Evolutionary conservation across 2,329 filamentous ascomycete genomes (phyloP), one percentile per base, ranked within the genome.

Genomic region (Clonostachys byssicola): DNA sequence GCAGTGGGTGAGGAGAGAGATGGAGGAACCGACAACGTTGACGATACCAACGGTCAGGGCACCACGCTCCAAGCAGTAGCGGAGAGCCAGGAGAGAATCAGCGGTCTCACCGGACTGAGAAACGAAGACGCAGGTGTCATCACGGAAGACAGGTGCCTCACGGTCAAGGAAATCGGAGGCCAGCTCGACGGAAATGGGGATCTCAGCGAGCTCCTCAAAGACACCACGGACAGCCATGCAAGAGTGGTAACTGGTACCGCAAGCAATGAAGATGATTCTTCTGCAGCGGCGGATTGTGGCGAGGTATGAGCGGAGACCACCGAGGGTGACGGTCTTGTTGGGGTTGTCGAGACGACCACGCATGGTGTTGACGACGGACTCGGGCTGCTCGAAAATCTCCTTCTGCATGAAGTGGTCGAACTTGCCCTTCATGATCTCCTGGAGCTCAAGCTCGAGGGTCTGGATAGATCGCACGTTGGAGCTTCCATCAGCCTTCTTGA

Each of bases 351-450:
- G 78, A 75, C 94, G 94, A 73, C 94, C 94, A 84, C 94, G 90
- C 94, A 99, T 99, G 57, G 94, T 96, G 82, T 99, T 99, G 77
- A 99, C 86, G 52, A 99, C 90, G 13, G 94, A 99, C 75, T 99
- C 94, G 64, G 94, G 94, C 78, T 99, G 94, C 80, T 99, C 94
- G 70, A 99, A 99, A 64, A 99, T 99, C 72, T 99, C 94, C 84
- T 99, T 99, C 71, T 99, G 94, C 94, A 99, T 99, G 80, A 96
- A 99, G 77, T 99, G 94, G 71, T 99, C 94, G 73, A 97, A 99
- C 68, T 94, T 95, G 72, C 94, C 94, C 86, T 99, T 99, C 94
- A 99, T 99, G 73, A 99, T 99, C 78, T 99, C 92, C 78, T 99
- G 94, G 55, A 99, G 86, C 79, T 99, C 91, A 44, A 99, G 88